Evolutionary conservation across 306 rosid species (phyloP).

Genomic region (Corylus americana): DNA sequence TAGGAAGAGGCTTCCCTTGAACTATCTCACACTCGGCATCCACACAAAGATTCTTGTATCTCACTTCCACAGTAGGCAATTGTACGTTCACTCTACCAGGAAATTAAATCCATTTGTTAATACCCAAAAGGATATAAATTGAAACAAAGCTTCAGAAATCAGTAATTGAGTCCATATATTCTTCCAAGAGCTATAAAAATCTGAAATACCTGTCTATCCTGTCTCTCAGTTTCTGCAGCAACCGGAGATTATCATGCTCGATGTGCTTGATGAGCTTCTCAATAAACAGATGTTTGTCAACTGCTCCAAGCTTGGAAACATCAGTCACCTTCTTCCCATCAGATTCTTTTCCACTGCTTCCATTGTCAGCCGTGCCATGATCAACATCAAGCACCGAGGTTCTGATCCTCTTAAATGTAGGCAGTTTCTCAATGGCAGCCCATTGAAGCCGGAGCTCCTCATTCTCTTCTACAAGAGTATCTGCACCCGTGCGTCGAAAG

Average conservation of each 20-base stretch:
- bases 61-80: slow-evolving; percentile 55
- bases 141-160: not conserved
- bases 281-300: slow-evolving; percentile 50
- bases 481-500: slow-evolving; percentile 42
- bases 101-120: not conserved
- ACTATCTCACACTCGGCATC: slow-evolving; percentile 58
- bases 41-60: slow-evolving; percentile 47
- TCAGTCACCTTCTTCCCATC: slow-evolving; percentile 48
- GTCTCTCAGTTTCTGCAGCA: slow-evolving; percentile 45
- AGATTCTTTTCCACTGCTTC: slow-evolving; percentile 20
- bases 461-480: slow-evolving; percentile 53
- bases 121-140: not conserved
- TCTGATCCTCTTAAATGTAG: slow-evolving; percentile 52
- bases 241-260: slow-evolving; percentile 56
- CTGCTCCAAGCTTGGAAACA: slow-evolving; percentile 60
- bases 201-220: slow-evolving; percentile 54
- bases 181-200: not conserved
- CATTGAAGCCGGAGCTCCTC: slow-evolving; percentile 48
- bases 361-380: slow-evolving; percentile 34
- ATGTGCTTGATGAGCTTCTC: slow-evolving; percentile 57
- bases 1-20: slow-evolving; percentile 63
- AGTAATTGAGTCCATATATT: not conserved
- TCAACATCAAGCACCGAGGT: slow-evolving; percentile 50
- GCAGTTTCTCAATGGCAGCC: slow-evolving; percentile 57
- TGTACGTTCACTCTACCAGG: slow-evolving; percentile 51